These are phyloP conservation scores for Sugiyamaella paludigena DNA, from an alignment of 1,139 yeast genomes.

Conservation along the genomic window DNA sequence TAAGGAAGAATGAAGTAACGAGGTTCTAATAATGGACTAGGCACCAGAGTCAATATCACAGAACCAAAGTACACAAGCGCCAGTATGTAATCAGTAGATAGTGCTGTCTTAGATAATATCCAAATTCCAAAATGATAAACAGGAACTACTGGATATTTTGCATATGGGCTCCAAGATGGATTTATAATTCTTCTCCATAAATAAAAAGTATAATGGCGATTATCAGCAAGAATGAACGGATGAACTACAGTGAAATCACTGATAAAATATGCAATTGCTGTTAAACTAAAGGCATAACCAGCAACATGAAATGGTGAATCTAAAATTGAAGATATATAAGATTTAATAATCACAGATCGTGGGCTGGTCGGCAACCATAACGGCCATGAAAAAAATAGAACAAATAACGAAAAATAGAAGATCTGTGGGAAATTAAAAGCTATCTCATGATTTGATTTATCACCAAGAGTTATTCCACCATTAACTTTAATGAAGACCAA, in stretches of 20 bases:
- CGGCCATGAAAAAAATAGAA: constrained; percentile 65
- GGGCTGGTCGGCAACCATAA: constrained; percentile 26
- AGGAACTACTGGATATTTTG: constrained; percentile 50
- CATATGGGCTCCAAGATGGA: constrained; percentile 29
- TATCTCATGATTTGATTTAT: constrained; percentile 76
- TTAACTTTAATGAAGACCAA: constrained; percentile 57
- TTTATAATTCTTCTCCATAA: constrained; percentile 57
- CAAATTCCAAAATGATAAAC: constrained; percentile 69
- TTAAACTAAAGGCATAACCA: constrained; percentile 28
- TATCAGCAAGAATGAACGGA: constrained; percentile 90
- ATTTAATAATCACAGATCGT: constrained; percentile 17
- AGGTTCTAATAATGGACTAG: constrained; percentile 92
- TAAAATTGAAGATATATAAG: constrained; percentile 36
- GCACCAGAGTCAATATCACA: constrained; percentile 61
- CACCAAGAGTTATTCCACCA: constrained; percentile 82
- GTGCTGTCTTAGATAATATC: constrained; percentile 10
- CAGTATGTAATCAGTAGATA: constrained; percentile 15
- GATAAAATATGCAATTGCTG: constrained; percentile 49
- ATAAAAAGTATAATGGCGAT: constrained; percentile 90
- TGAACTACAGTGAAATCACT: constrained; percentile 70
- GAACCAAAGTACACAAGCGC: constrained; percentile 53
- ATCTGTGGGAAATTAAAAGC: constrained; percentile 75
- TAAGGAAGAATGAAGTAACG: constrained; percentile 85
- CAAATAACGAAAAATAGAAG: constrained; percentile 69
- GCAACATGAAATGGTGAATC: constrained; percentile 26